Base-by-base conservation (phyloP, 345 rosid genomes). In the Eucalyptus sp. region DNA sequence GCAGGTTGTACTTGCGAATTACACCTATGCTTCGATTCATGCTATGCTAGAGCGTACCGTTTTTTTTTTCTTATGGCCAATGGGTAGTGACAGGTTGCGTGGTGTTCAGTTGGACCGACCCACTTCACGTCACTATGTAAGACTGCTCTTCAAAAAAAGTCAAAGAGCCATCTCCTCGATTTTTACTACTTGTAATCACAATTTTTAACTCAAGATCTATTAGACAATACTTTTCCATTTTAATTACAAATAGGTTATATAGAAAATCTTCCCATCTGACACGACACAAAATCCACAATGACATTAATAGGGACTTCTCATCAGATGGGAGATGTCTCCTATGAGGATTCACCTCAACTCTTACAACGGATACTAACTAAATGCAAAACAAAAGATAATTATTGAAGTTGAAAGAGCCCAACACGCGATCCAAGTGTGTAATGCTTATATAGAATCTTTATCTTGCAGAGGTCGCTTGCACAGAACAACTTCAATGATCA, bases 41-140 rank as follows among this genome's bases (percentile, higher is more conserved):
- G 68, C 4, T 13, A 3, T 62, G 33, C 33, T 13, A 27, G 17
- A 62, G 68, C 0, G 33, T 62, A 62, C 16, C 9, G 0, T 8
- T 37, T 33, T 33, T 8, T 31, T 16, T 8, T 9, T 7, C 58
- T 52, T 18, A 33, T 71, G 4, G 25, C 24, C 25, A 33, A 68
- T 6, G 0, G 44, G 7, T 17, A 68, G 4, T 68, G 5, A 25
- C 7, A 2, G 29, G 44, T 33, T 16, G 44, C 5, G 81, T 9
- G 81, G 13, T 71, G 81, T 12, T 43, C 25, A 3, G 13, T 71
- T 18, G 81, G 46, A 14, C 81, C 46, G 14, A 71, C 25, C 46
- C 46, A 71, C 44, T 71, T 71, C 13, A 71, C 46, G 1, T 10
- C 14, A 3, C 46, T 71, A 10, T 1, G 1, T 18, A 3, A 25